Base-by-base conservation (phyloP, 495 filamentous ascomycete genomes). In the Podospora sp. region DNA sequence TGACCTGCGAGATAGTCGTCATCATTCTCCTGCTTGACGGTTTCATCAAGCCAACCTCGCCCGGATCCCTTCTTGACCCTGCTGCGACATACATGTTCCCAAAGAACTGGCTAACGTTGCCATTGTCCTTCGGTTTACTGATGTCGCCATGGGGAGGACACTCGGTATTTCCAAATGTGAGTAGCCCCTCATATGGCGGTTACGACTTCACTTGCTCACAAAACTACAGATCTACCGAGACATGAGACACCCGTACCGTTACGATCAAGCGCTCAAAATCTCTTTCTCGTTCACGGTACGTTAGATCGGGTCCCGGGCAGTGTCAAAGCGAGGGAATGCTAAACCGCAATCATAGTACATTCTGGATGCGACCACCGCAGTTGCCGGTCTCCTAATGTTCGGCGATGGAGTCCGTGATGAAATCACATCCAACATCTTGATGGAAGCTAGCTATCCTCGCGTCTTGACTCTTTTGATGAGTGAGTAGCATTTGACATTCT, bases 141-240 rank as follows among this genome's bases (percentile, higher is more conserved):
- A 97, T 97, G 93, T 92, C 93, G 25, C 93, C 94, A 0, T 99
- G 93, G 77, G 95, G 95, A 69, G 95, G 95, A 8, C 95, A 98
- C 74, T 86, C 88, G 62, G 95, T 99, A 27, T 97, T 99, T 74
- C 95, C 95, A 1, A 97, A 96, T 72, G 81, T 83, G 75, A 56
- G 76, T 14, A 11, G 22, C 2, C 50, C 11, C 52, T 14, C 6
- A 35, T 0, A 26, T 21, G 35, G 60, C 59, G 6, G 0, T 14
- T 18, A 20, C 7, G 40, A 27, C 8, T 27, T 33, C 9, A 6
- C 16, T 18, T 59, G 24, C 58, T 65, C 35, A 68, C 67, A n/a
- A 9, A 1, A 9, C 11, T 27, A 1, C 24, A 84, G 81, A 97
- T 99, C 72, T 99, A 97, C 76, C 86, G 93, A 60, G 95, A 99